Conservation (phyloP, 495 filamentous ascomycete genomes). For the Penicillium canescens region DNA sequence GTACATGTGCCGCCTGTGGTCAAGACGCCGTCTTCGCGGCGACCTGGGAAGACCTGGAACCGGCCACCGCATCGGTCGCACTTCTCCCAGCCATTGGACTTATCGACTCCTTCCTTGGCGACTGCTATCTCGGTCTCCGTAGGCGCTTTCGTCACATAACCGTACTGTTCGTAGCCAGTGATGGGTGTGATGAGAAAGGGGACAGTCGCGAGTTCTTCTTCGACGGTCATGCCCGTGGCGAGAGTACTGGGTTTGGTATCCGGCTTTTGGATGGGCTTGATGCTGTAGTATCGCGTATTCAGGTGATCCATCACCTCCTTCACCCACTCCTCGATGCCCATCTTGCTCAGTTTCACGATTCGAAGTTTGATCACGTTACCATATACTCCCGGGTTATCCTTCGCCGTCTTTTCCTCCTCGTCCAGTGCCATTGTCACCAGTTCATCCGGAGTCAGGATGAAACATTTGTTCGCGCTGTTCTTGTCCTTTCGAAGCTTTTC, state of each 20-base stretch:
- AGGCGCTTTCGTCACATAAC: constrained; percentile 71
- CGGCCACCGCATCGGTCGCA: constrained; percentile 85
- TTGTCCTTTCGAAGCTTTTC: constrained; percentile 47
- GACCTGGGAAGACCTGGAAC: constrained; percentile 91
- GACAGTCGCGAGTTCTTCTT: constrained; percentile 69
- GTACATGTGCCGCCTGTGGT: constrained; percentile 74
- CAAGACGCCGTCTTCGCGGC: constrained; percentile 78
- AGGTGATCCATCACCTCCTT: constrained; percentile 43
- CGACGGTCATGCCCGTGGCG: constrained; percentile 63
- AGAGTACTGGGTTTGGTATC: constrained; percentile 37
- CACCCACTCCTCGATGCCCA: constrained; percentile 66
- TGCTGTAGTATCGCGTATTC: constrained; percentile 44
- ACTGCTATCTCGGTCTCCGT: constrained; percentile 58
- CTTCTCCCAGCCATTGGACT: constrained; percentile 73
- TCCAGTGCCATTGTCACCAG: constrained; percentile 79
- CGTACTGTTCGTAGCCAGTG: constrained; percentile 58
- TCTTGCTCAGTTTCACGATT: constrained; percentile 72
- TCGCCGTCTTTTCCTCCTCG: constrained; percentile 78
- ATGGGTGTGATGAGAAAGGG: constrained; percentile 59
- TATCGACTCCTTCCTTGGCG: constrained; percentile 63
- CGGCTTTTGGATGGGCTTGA: constrained; percentile 24
- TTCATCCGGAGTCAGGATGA: constrained; percentile 65
- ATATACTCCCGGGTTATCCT: constrained; percentile 67
- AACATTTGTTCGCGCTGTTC: constrained; percentile 54
- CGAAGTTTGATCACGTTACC: constrained; percentile 76